Evolutionary conservation across 805 yeast genomes (phyloP).

Genomic region (Debaryomyces castellii): DNA sequence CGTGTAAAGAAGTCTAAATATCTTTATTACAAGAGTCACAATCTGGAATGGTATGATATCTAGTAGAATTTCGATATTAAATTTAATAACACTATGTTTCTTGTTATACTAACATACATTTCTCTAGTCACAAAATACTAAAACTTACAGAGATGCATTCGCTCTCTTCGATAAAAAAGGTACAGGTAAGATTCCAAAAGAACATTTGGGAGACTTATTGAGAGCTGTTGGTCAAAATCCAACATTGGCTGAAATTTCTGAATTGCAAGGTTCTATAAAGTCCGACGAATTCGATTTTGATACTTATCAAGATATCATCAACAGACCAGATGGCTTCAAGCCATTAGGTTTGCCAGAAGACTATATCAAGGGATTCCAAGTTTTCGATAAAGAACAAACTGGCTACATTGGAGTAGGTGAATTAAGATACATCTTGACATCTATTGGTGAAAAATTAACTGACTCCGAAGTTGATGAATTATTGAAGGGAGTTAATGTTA

Average conservation of each 20-base stretch:
- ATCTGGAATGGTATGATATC: not conserved
- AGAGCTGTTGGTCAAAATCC: conserved; percentile 99
- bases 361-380: conserved; percentile 90
- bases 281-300: conserved; percentile 67
- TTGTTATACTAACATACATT: not conserved
- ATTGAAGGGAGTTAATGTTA: conserved; percentile 90
- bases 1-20: not conserved
- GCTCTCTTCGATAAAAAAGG: conserved; percentile 96
- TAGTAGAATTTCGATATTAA: too few relatives aligned
- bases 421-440: conserved; percentile 88
- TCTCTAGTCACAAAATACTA: conserved; percentile 41
- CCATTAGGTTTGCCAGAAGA: conserved; percentile 87
- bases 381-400: conserved; percentile 91
- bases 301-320: conserved; percentile 70
- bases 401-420: conserved; percentile 98
- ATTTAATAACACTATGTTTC: not conserved
- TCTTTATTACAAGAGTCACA: not conserved
- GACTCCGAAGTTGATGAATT: conserved; percentile 94
- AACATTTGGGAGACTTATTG: conserved; percentile 85
- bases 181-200: conserved; percentile 82
- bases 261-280: conserved; percentile 42
- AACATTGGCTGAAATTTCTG: conserved; percentile 80
- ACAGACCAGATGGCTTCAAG: conserved; percentile 86
- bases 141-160: conserved; percentile 82
- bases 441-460: conserved; percentile 90